A percentile compares a stretch with the other conserved stretches of the same genome.
Conservation (phyloP, 495 filamentous ascomycete species). For the Lophiostoma macrostomum region DNA sequence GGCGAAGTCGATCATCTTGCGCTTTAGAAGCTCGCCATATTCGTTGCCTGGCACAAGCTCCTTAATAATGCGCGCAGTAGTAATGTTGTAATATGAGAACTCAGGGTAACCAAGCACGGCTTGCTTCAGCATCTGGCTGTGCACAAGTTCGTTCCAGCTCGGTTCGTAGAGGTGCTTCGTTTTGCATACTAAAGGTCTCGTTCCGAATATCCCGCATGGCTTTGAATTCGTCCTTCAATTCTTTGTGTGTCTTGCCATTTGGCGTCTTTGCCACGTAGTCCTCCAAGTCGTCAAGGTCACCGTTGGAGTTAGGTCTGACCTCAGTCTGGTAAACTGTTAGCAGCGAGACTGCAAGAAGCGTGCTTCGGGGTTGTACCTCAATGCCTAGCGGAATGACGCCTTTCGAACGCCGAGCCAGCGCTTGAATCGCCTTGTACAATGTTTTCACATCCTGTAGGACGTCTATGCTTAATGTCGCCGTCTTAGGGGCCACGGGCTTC, state of each 20-base stretch:
- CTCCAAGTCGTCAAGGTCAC: conserved; percentile 19
- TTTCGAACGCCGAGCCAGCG: conserved; percentile 3
- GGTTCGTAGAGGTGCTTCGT: conserved; percentile 27
- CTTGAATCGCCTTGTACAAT: conserved; percentile 21
- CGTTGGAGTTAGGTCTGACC: conserved; percentile 9
- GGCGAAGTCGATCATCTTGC: conserved; percentile 29
- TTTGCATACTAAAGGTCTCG: conserved; percentile 23
- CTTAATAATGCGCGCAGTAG: conserved; percentile 26
- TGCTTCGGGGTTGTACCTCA: conserved; percentile 22
- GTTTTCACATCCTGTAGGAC: conserved; percentile 18
- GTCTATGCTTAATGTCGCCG: conserved; percentile 14
- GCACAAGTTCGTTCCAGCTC: conserved; percentile 29
- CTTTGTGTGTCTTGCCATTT: conserved; percentile 11
- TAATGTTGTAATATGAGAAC: conserved; percentile 26
- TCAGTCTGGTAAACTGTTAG: conserved; percentile 18
- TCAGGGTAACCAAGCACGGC: conserved; percentile 15
- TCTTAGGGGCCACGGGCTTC: conserved; percentile 20
- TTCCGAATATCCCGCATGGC: conserved; percentile 26
- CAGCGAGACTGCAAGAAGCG: not conserved
- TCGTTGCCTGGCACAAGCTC: conserved; percentile 28
- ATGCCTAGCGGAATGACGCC: conserved; percentile 28
- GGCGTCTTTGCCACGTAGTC: conserved; percentile 17
- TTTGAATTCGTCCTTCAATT: conserved; percentile 27
- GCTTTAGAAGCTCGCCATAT: conserved; percentile 21
- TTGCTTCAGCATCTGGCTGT: conserved; percentile 26